A percentile compares a stretch with the other conserved stretches of the same genome.
Conservation (phyloP, 192 early-diverging fungal species). For the Coemansia sp. region DNA sequence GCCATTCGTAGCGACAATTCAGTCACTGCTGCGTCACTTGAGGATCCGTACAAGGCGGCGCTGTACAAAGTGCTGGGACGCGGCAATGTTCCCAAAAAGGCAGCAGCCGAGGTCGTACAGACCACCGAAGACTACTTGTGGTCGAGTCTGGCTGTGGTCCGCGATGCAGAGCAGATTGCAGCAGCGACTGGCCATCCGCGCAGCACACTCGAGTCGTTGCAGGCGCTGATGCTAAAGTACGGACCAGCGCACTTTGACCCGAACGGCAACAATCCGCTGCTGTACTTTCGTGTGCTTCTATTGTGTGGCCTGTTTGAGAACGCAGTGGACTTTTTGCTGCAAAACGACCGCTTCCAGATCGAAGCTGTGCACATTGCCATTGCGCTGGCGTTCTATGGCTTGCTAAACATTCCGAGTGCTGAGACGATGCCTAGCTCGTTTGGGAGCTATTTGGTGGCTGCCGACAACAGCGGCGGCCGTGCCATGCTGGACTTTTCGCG, state of each 20-base stretch:
- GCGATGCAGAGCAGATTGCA: conserved; percentile 56
- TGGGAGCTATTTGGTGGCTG: conserved; percentile 23
- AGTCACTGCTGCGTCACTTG: conserved; percentile 49
- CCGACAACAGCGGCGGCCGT: neutral
- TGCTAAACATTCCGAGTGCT: conserved; percentile 68
- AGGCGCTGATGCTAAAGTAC: conserved; percentile 62
- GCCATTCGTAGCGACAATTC: conserved; percentile 37
- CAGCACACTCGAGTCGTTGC: conserved; percentile 62
- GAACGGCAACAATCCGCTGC: conserved; percentile 64
- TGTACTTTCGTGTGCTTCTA: conserved; percentile 81
- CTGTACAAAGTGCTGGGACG: conserved; percentile 89
- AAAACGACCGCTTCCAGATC: conserved; percentile 59
- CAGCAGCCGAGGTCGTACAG: conserved; percentile 65
- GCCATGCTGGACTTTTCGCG: conserved; percentile 31
- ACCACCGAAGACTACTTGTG: conserved; percentile 94
- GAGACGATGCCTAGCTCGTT: conserved; percentile 34
- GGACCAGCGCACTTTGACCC: conserved; percentile 74
- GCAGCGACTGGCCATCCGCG: conserved; percentile 14
- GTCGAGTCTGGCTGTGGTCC: conserved; percentile 73
- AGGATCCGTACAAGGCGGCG: conserved; percentile 90
- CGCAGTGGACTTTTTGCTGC: conserved; percentile 73
- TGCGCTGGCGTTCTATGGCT: conserved; percentile 73
- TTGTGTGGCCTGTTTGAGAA: conserved; percentile 89
- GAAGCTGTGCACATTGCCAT: conserved; percentile 94
- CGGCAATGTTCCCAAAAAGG: conserved; percentile 72